Evolutionary conservation across 805 yeast species (phyloP), one percentile per base, ranked within the genome.

Genomic region (Yamadazyma endophytica): DNA sequence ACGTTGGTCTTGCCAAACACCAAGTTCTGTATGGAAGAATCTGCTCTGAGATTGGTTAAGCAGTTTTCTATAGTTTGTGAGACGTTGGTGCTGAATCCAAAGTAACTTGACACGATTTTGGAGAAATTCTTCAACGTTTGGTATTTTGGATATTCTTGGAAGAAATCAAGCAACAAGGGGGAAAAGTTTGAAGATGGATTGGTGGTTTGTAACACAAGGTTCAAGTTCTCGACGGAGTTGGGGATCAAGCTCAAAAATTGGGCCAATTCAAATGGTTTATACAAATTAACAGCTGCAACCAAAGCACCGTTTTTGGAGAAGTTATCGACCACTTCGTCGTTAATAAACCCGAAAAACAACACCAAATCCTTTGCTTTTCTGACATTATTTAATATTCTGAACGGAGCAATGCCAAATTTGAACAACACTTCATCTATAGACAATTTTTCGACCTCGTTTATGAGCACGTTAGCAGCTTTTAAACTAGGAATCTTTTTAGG

Each of bases 81-180:
- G 32, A 73, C 62, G 5, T 47, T 47, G 5, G 48, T 35, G 18
- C 75, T 71, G 30, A 72, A 56, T 36, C 78, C 82, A 50, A 74
- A 66, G 13, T 81, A 68, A 29, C 82, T 73, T 9, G 61, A 54
- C 12, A 88, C 61, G 13, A 75, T 59, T 47, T 73, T 71, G 31
- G 62, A 56, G 42, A 77, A 65, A 64, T 44, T 65, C 56, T 54
- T 67, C 57, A 49, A 66, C 54, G 43, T 60, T 54, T 39, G 82
- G 52, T 29, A 61, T 37, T 44, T 66, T 52, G 58, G 72, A 63
- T 64, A 65, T 30, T 76, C 75, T 30, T 77, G 71, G 54, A 88
- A 75, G 43, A 87, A 75, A 50, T 88, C 96, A 43, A 88, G 71
- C 43, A 82, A 66, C 24, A 88, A 64, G 3, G 90, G 86, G 11